Evolutionary conservation across 140 eudicot genomes (phyloP).

Genomic region (Anethum foeniculum): DNA sequence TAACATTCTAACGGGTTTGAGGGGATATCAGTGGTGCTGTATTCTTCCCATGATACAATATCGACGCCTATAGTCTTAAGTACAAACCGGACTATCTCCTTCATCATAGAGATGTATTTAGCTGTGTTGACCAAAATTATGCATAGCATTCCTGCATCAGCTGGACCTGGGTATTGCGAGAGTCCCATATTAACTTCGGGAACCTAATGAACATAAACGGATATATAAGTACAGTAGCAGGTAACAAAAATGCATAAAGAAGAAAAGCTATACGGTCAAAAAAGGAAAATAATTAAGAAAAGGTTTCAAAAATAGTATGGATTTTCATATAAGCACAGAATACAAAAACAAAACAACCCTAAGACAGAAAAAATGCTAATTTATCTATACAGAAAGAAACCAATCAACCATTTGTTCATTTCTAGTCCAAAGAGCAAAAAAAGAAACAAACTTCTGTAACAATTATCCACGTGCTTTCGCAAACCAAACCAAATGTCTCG

Average conservation of each 20-base stretch:
- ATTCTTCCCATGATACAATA: constrained; percentile 49
- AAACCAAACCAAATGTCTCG: neutral
- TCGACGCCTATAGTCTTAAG: constrained; percentile 56
- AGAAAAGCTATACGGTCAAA: neutral
- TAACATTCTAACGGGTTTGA: constrained; percentile 30
- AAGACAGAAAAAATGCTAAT: neutral
- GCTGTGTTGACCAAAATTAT: constrained; percentile 66
- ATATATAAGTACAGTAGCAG: neutral
- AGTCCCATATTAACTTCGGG: constrained; percentile 51
- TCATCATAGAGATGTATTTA: constrained; percentile 50
- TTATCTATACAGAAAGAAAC: neutral
- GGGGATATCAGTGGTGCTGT: constrained; percentile 23
- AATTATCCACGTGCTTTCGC: neutral
- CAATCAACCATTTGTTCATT: neutral
- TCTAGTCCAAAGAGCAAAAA: neutral
- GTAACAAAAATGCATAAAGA: neutral
- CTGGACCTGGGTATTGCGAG: constrained; percentile 54
- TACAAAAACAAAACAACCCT: neutral
- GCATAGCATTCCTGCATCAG: constrained; percentile 71
- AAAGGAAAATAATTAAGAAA: neutral
- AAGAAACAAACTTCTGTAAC: neutral
- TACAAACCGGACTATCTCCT: constrained; percentile 42
- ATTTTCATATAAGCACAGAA: neutral
- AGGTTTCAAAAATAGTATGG: constrained; percentile 5
- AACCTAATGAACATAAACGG: constrained; percentile 20